Conservation (phyloP, 2,329 filamentous ascomycete genomes). For the Capronia coronata region DNA sequence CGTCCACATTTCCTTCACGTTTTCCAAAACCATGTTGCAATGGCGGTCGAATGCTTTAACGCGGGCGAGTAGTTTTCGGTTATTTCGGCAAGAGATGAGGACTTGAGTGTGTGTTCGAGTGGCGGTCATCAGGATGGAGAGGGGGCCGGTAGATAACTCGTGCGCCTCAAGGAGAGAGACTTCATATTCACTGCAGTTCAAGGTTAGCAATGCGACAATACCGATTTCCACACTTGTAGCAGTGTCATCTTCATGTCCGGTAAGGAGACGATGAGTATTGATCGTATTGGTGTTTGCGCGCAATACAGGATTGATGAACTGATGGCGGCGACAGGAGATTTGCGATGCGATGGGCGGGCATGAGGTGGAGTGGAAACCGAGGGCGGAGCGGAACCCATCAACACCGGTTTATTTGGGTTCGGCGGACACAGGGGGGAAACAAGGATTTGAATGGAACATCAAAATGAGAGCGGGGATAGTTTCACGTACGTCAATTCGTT, state of each 20-base stretch:
- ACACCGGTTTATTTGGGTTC: conserved; percentile 16
- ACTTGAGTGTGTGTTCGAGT: conserved; percentile 93
- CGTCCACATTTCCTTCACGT: conserved; percentile 99
- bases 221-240: background rate
- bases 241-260: background rate
- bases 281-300: too few relatives aligned
- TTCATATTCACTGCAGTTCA: conserved; percentile 68
- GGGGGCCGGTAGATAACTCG: conserved; percentile 70
- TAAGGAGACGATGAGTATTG: too few relatives aligned
- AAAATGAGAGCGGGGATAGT: conserved; percentile 20
- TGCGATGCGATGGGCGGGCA: conserved; percentile 3
- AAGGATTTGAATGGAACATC: conserved; percentile 16
- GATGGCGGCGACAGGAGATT: background rate
- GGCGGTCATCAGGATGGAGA: conserved; percentile 94
- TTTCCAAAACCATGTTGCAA: conserved; percentile 98
- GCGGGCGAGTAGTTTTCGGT: conserved; percentile 91
- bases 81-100: conserved; percentile 94
- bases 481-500: conserved; percentile 77
- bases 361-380: conserved; percentile 11
- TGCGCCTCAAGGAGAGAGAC: conserved; percentile 74
- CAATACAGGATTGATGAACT: background rate
- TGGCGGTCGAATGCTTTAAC: conserved; percentile 98
- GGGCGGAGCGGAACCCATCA: conserved; percentile 27
- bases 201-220: conserved; percentile 8
- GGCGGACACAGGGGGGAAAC: conserved; percentile 17